Evolutionary conservation across 192 early-diverging fungal genomes (phyloP), one percentile per base, ranked within the genome.

Genomic region (Coemansia aciculifera): DNA sequence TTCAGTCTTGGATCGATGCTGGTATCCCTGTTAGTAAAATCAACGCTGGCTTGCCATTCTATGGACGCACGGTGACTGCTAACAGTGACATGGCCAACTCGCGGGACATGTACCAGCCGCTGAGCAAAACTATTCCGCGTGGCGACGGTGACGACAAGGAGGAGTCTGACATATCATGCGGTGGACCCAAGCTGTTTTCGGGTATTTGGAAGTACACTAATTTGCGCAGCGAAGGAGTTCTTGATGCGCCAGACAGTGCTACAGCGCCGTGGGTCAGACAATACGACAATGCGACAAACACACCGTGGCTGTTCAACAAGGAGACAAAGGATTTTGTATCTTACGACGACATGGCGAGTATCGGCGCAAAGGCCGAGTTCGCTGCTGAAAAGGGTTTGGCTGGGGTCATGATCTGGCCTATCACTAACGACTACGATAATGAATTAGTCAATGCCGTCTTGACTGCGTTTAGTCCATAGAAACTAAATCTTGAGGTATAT

Each of bases 351-450:
- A 69, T 86, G 0, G 34, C 83, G 11, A 75, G 69, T 34, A 67
- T 86, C 17, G 88, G 87, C 42, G 83, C 84, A 0, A 79, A 88
- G 57, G 83, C 79, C 54, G 83, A 83, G 23, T 73, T 71, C 38
- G 80, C 80, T 3, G 68, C 74, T 21, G 52, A 69, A 2, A 38
- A 19, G 39, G 78, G 80, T 1, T 68, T 93, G 38, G 88, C 78
- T n/a, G 91, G 91, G 12, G 74, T 90, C 49, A 91, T 92, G 90
- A 79, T 89, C 7, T 92, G 90, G 89, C 84, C 85, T 3, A 64
- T 90, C 21, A 85, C 85, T 69, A 83, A 88, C 66, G 90, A 92
- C 43, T 86, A 84, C 51, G 78, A 85, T 36, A 86, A 86, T 63
- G 69, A 90, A 52, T 64, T 91, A 27, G 21, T 83, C 48, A 52